A percentile compares a stretch with the other conserved stretches of the same genome.
phyloP scores from a whole-genome alignment of 176 grass and related monocot species.

The Melocanna baccifera region DNA sequence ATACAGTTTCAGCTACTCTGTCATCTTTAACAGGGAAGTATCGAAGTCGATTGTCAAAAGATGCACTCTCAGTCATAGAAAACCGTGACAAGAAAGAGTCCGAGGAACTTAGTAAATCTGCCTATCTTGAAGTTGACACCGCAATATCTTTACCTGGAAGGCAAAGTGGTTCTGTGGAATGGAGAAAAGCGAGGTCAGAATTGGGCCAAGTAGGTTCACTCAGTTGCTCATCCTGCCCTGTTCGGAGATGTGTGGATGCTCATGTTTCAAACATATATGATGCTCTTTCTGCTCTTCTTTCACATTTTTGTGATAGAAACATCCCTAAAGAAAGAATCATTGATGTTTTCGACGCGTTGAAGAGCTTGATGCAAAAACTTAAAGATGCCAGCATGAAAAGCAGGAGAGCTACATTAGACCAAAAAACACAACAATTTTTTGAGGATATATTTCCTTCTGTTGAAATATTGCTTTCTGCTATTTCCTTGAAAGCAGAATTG shows the following conservation, averaged over 20 bases:
- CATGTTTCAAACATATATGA: constrained; percentile 81
- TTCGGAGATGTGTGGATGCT: constrained; percentile 81
- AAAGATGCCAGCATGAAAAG: constrained; percentile 52
- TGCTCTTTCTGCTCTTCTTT: constrained; percentile 61
- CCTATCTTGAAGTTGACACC: constrained; percentile 58
- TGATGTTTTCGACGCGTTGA: constrained; percentile 48
- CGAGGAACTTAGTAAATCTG: constrained; percentile 69
- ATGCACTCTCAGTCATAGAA: constrained; percentile 44
- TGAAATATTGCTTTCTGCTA: constrained; percentile 59
- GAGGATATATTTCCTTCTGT: constrained; percentile 59
- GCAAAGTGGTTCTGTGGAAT: constrained; percentile 90
- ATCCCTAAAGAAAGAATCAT: constrained; percentile 43
- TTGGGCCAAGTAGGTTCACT: constrained; percentile 60
- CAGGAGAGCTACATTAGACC: constrained; percentile 48
- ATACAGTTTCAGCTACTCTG: constrained; percentile 47
- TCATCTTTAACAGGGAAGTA: constrained; percentile 70
- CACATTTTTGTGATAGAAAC: constrained; percentile 43
- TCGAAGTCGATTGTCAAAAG: constrained; percentile 53
- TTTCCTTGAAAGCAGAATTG: constrained; percentile 63
- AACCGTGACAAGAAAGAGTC: constrained; percentile 66
- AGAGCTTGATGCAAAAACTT: constrained; percentile 56
- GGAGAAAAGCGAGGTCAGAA: constrained; percentile 78
- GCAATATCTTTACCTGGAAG: constrained; percentile 80
- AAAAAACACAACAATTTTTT: constrained; percentile 40
- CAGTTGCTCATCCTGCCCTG: constrained; percentile 64